Conservation (phyloP, 2,329 filamentous ascomycete species). For the Hymenoscyphus fraxineus region DNA sequence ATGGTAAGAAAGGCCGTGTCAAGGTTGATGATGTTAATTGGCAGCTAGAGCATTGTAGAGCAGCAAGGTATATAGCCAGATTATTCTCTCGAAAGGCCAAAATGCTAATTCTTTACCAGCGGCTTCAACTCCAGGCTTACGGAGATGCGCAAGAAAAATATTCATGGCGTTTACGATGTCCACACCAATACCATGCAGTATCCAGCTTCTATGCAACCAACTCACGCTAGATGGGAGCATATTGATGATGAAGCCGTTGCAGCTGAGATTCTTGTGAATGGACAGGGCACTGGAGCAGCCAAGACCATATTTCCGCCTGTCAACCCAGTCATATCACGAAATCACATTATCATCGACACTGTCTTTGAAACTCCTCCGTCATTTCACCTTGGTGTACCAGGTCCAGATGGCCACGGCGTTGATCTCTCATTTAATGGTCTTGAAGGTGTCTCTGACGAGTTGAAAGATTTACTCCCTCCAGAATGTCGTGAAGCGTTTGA, state of each 20-base stretch:
- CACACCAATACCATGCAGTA: constrained; percentile 92
- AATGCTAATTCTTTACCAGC: constrained; percentile 43
- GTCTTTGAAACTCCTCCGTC: constrained; percentile 55
- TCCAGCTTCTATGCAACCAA: constrained; percentile 84
- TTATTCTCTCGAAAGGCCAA: not conserved
- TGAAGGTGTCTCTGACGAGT: constrained; percentile 59
- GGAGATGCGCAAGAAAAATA: constrained; percentile 59
- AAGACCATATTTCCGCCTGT: constrained; percentile 49
- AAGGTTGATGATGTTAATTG: constrained; percentile 92
- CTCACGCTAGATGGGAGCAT: constrained; percentile 77
- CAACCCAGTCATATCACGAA: constrained; percentile 54
- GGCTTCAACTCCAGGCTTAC: constrained; percentile 78
- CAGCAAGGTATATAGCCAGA: constrained; percentile 66
- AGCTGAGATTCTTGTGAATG: constrained; percentile 17
- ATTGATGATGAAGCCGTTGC: constrained; percentile 44
- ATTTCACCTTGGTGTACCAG: constrained; percentile 52
- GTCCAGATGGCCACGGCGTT: constrained; percentile 48
- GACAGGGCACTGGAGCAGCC: constrained; percentile 18
- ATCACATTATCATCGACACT: constrained; percentile 61
- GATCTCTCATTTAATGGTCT: constrained; percentile 55
- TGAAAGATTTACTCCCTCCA: constrained; percentile 61
- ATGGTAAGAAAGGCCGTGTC: constrained; percentile 78
- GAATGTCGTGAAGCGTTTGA: constrained; percentile 73
- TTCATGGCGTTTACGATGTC: constrained; percentile 80
- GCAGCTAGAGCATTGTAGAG: constrained; percentile 91